Conservation (phyloP, 345 rosid species). For the Aquilaria yunnanensis region DNA sequence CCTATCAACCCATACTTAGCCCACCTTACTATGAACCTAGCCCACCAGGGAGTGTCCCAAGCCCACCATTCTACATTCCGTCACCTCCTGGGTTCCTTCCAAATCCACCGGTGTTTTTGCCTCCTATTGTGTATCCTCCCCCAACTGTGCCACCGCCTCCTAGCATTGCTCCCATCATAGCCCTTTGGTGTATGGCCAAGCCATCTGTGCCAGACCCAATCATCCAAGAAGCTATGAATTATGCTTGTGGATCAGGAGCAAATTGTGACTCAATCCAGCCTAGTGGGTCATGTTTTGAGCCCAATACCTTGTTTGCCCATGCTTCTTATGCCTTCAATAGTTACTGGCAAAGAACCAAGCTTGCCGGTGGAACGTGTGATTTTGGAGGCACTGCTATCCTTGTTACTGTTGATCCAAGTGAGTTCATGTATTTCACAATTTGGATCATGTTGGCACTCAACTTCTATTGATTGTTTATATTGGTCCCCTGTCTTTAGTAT, state of each 20-base stretch:
- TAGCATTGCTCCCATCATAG: conserved; percentile 21
- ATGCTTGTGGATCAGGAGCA: conserved; percentile 87
- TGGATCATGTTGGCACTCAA: background rate
- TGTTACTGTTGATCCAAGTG: conserved; percentile 90
- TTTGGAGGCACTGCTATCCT: conserved; percentile 97
- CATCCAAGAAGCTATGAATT: conserved; percentile 90
- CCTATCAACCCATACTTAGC: conserved; percentile 18
- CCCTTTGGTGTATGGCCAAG: conserved; percentile 92
- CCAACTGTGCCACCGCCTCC: conserved; percentile 56
- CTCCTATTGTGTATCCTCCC: conserved; percentile 79
- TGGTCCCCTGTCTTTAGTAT: background rate
- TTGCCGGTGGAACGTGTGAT: conserved; percentile 70
- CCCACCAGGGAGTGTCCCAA: conserved; percentile 28
- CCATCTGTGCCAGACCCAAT: conserved; percentile 95
- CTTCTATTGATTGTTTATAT: background rate
- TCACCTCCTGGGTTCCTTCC: conserved; percentile 36
- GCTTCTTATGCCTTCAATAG: conserved; percentile 94
- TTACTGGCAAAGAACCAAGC: conserved; percentile 83
- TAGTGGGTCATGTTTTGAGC: conserved; percentile 63
- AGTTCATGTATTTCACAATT: conserved; percentile 7
- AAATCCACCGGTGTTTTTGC: conserved; percentile 46
- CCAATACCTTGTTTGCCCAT: conserved; percentile 70
- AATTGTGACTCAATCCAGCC: conserved; percentile 73
- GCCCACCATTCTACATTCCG: conserved; percentile 25
- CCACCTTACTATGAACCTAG: conserved; percentile 39